These are phyloP conservation scores for Samsoniella hepiali DNA, from an alignment of 2,329 filamentous ascomycete species.

Conservation along the genomic window DNA sequence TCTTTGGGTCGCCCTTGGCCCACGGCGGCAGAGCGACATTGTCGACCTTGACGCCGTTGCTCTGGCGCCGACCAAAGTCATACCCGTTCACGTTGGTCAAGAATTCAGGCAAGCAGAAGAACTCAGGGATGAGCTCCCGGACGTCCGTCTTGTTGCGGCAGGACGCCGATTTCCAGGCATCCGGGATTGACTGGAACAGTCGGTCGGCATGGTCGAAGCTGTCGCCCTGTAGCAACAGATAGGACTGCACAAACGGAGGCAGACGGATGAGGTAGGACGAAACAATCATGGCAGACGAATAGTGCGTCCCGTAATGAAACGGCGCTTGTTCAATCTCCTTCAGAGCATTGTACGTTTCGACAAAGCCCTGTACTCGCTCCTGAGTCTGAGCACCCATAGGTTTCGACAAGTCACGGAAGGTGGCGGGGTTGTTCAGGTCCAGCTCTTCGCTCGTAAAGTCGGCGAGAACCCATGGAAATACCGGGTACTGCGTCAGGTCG, in stretches of 20 bases:
- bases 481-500: constrained; percentile 94
- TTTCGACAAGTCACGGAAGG: constrained; percentile 87
- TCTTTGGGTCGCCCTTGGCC: constrained; percentile 93
- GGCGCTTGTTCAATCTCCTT: constrained; percentile 89
- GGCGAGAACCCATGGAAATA: constrained; percentile 95
- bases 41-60: constrained; percentile 74
- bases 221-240: constrained; percentile 89
- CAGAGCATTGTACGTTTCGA: constrained; percentile 80
- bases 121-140: constrained; percentile 90
- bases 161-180: constrained; percentile 88
- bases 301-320: constrained; percentile 98
- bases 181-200: constrained; percentile 88
- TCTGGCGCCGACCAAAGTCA: constrained; percentile 86
- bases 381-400: constrained; percentile 91
- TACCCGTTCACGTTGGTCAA: constrained; percentile 91
- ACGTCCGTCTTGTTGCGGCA: constrained; percentile 90
- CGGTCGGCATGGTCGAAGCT: constrained; percentile 94
- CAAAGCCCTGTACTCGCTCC: constrained; percentile 72
- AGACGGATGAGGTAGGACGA: constrained; percentile 93
- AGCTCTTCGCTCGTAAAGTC: constrained; percentile 94
- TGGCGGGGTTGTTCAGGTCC: constrained; percentile 77
- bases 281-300: constrained; percentile 98
- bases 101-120: constrained; percentile 95
- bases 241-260: constrained; percentile 94
- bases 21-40: constrained; percentile 88